Base-by-base conservation (phyloP, 352 stramenopile species). In the Globisporangium spiculum region DNA sequence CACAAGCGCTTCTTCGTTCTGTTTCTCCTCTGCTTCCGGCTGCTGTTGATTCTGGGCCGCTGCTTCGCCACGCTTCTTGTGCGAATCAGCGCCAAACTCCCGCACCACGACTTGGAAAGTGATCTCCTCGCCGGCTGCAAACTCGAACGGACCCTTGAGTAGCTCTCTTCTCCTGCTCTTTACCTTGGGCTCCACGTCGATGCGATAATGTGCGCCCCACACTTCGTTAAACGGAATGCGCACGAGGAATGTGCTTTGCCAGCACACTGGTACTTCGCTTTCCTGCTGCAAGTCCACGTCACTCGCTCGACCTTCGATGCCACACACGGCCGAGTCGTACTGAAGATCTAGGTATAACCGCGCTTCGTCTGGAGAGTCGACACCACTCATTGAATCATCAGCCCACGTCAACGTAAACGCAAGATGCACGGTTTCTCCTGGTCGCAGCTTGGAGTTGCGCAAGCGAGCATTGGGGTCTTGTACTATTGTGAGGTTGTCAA, bases 101-200 rank as follows among this genome's bases (percentile, higher is more conserved):
- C 69, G 72, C 14, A 92, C 76, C 0, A 68, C 65, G 3, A 93
- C 63, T 12, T 68, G 41, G 62, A 93, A 93, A 1, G 70, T 73
- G 30, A 90, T 68, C 53, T 86, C 74, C 0, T 93, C 81, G 8
- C 59, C 75, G 2, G 66, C 52, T 50, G 60, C 63, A n/a, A 71
- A 57, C 34, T 79, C 74, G 30, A 30, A 24, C 55, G 20, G 16
- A 24, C 44, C 18, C 44, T 52, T 10, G 44, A 52, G 44, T 0
- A 48, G 41, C 53, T 46, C 60, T 57, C 20, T 55, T 53, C 3
- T 27, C 12, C 1, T 65, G 22, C 30, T 71, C 58, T n/a, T 73
- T 24, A 4, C 30, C 56, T 67, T 71, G 48, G 77, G 75, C 2
- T 75, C 27, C 1, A 89, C 74, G 20, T 88, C 74, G 24, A 89